phyloP scores from a whole-genome alignment of 768 basidiomycete genomes.

The Lactifluus rugatus region DNA sequence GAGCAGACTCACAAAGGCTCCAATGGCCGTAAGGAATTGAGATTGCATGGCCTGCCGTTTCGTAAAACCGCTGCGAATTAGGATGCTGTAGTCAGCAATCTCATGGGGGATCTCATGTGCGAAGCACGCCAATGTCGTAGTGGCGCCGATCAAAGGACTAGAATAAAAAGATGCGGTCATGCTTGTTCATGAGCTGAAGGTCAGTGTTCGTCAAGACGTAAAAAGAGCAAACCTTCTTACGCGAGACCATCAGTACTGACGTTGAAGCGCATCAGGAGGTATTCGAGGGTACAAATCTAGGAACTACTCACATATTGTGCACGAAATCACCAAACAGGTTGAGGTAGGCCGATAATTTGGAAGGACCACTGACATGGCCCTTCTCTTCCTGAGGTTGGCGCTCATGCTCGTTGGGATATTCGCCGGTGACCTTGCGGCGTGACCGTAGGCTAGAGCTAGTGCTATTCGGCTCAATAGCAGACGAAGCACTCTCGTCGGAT shows the following conservation, averaged over 20 bases:
- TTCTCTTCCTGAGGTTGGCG: conserved; percentile 20
- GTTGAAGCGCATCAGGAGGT: conserved; percentile 17
- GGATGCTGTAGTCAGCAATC: conserved; percentile 95
- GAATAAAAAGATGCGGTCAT: conserved; percentile 97
- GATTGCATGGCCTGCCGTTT: conserved; percentile 90
- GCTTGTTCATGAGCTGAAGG: conserved; percentile 29
- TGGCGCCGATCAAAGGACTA: conserved; percentile 87
- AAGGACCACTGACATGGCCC: conserved; percentile 40
- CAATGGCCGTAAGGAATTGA: conserved; percentile 85
- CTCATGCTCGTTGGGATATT: conserved; percentile 22
- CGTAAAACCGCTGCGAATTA: conserved; percentile 81
- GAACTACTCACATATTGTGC: conserved; percentile 69
- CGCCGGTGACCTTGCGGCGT: conserved; percentile 16
- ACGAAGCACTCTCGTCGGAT: conserved; percentile 30
- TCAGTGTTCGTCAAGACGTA: conserved; percentile 11
- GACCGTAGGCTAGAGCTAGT: conserved; percentile 39
- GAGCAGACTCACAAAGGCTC: conserved; percentile 68
- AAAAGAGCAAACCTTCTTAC: conserved; percentile 36
- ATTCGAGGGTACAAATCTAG: conserved; percentile 14
- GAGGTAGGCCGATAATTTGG: conserved; percentile 83
- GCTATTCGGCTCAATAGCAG: conserved; percentile 36
- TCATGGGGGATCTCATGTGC: conserved; percentile 94
- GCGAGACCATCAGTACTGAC: conserved; percentile 84
- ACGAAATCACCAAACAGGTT: conserved; percentile 92
- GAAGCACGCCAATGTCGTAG: conserved; percentile 91